phyloP scores from a whole-genome alignment of 2,329 filamentous ascomycete species.

The Fusarium miscanthi region DNA sequence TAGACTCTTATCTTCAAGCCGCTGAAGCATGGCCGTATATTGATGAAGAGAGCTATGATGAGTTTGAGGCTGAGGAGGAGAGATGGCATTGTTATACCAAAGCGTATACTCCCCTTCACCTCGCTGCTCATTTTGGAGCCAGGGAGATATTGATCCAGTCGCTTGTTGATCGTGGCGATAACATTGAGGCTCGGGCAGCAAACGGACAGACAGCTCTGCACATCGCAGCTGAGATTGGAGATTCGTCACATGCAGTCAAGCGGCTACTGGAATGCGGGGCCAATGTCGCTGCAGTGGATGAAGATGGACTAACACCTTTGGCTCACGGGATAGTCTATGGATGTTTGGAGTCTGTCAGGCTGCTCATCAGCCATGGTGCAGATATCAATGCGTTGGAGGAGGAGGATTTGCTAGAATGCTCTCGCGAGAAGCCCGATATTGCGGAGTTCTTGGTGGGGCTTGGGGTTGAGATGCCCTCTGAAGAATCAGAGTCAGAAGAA shows the following conservation, averaged over 20 bases:
- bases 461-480: neutral
- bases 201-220: constrained; percentile 1
- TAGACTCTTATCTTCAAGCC: constrained; percentile 7
- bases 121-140: constrained; percentile 1
- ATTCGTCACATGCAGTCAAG: neutral
- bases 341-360: neutral
- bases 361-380: constrained; percentile 6
- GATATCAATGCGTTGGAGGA: neutral
- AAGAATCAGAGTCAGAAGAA: neutral
- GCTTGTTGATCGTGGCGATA: neutral
- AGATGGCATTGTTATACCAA: neutral
- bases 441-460: neutral
- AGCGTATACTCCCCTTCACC: neutral
- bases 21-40: neutral
- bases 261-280: neutral
- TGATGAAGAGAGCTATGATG: neutral
- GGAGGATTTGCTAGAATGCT: neutral
- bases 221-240: neutral
- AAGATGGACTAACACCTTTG: neutral
- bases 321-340: neutral
- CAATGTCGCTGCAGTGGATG: neutral
- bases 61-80: neutral
- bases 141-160: neutral
- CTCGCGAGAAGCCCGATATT: neutral
- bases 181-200: neutral